Evolutionary conservation across 2,329 filamentous ascomycete species (phyloP).

Genomic region (Colletotrichum lentis): DNA sequence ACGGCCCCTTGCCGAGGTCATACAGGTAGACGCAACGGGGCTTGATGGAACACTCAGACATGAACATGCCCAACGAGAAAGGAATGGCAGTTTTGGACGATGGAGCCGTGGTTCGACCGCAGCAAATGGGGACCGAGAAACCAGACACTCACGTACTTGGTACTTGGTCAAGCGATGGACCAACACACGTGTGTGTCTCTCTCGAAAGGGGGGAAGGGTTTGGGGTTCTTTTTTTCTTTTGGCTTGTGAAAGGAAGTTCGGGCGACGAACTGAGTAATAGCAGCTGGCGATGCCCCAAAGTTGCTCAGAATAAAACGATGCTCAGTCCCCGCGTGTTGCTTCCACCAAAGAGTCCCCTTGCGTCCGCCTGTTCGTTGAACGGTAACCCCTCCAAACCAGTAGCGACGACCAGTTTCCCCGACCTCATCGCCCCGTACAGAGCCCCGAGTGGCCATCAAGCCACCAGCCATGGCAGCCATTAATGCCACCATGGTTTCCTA

Average conservation of each 20-base stretch:
- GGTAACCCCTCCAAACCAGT: background rate
- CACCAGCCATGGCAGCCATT: conserved; percentile 27
- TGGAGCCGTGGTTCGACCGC: conserved; percentile 3
- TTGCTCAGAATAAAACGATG: conserved; percentile 21
- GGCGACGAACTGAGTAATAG: background rate
- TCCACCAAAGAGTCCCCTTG: background rate
- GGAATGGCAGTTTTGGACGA: conserved; percentile 7
- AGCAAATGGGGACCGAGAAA: background rate
- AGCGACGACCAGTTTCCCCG: conserved; percentile 7
- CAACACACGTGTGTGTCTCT: conserved; percentile 14
- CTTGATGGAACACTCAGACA: conserved; percentile 12
- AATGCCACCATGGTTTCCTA: conserved; percentile 19
- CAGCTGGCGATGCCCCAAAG: background rate
- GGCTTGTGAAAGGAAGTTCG: background rate
- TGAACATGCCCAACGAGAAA: conserved; percentile 23
- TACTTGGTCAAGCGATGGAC: background rate
- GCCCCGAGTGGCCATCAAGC: conserved; percentile 26
- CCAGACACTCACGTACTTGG: background rate
- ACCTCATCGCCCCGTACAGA: conserved; percentile 10
- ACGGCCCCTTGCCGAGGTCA: conserved; percentile 3
- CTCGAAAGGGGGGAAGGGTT: too few relatives aligned
- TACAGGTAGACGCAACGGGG: conserved; percentile 21
- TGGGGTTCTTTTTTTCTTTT: background rate
- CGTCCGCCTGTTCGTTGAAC: conserved; percentile 18
- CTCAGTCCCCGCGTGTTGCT: conserved; percentile 22